phyloP scores from a whole-genome alignment of 306 rosid genomes.

The Astragalus glycyphyllos region DNA sequence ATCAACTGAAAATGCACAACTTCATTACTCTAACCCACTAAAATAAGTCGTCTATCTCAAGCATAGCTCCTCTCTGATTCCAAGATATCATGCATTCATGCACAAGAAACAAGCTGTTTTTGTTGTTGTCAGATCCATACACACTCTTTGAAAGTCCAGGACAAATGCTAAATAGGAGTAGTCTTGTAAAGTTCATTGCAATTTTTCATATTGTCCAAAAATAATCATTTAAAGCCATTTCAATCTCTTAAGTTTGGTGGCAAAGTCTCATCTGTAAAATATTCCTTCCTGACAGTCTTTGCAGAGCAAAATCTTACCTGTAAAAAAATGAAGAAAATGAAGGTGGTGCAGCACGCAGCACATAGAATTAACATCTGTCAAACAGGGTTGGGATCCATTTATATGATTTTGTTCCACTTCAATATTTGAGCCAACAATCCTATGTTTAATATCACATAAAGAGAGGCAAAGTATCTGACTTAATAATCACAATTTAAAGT shows the following conservation, averaged over 20 bases:
- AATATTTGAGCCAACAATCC: conserved; percentile 30
- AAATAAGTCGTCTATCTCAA: conserved; percentile 26
- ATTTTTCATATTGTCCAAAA: too few relatives aligned
- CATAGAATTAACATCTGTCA: background rate
- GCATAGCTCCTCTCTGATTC: too few relatives aligned
- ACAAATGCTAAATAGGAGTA: too few relatives aligned
- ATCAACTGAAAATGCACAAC: conserved; percentile 7
- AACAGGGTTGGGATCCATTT: conserved; percentile 32
- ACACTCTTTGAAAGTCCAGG: too few relatives aligned
- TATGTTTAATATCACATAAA: conserved; percentile 9
- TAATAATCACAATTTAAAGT: background rate
- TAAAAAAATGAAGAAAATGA: conserved; percentile 43
- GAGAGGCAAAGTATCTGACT: conserved; percentile 4
- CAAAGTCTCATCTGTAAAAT: conserved; percentile 70
- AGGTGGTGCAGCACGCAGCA: background rate
- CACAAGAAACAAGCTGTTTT: too few relatives aligned
- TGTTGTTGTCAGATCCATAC: too few relatives aligned
- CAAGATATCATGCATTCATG: too few relatives aligned
- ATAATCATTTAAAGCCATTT: conserved; percentile 40
- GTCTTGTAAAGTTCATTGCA: too few relatives aligned
- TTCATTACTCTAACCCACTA: background rate
- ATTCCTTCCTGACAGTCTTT: conserved; percentile 74
- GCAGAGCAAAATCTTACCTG: conserved; percentile 88
- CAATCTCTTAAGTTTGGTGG: conserved; percentile 68
- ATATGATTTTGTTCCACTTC: conserved; percentile 33